A percentile compares a stretch with the other conserved stretches of the same genome.
These are phyloP conservation scores for Aspergillus versicolor DNA, from an alignment of 2,329 filamentous ascomycete species.

Conservation along the genomic window DNA sequence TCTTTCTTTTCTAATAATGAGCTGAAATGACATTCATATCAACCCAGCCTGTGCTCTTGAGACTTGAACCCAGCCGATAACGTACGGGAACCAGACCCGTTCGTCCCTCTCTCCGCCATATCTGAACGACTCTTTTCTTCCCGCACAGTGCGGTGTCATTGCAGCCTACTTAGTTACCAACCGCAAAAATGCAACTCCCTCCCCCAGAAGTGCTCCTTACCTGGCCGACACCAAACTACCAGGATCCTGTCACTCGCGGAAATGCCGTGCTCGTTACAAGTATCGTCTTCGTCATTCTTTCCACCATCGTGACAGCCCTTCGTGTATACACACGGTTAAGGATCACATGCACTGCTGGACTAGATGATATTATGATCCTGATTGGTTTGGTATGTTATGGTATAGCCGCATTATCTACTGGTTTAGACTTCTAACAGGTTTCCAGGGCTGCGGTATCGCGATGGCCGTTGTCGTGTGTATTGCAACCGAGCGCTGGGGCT, in stretches of 20 bases:
- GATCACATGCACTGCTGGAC: conserved; percentile 47
- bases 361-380: conserved; percentile 50
- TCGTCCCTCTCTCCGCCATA: background rate
- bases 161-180: background rate
- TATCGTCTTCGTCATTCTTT: conserved; percentile 40
- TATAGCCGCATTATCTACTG: background rate
- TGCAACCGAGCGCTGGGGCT: conserved; percentile 33
- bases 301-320: conserved; percentile 41
- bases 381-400: conserved; percentile 37
- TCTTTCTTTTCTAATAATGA: background rate
- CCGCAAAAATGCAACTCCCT: conserved; percentile 37
- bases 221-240: conserved; percentile 51
- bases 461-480: conserved; percentile 36
- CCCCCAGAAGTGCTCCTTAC: conserved; percentile 41
- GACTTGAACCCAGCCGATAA: conserved; percentile 4
- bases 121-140: background rate
- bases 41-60: conserved; percentile 9
- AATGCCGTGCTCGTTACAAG: conserved; percentile 45
- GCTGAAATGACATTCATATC: conserved; percentile 12
- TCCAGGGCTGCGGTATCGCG: conserved; percentile 33
- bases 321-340: conserved; percentile 49
- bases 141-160: background rate
- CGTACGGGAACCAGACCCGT: background rate
- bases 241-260: conserved; percentile 47
- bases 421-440: conserved; percentile 4